These are phyloP conservation scores for Pugionium cornutum DNA, from an alignment of 345 rosid genomes.

Conservation along the genomic window DNA sequence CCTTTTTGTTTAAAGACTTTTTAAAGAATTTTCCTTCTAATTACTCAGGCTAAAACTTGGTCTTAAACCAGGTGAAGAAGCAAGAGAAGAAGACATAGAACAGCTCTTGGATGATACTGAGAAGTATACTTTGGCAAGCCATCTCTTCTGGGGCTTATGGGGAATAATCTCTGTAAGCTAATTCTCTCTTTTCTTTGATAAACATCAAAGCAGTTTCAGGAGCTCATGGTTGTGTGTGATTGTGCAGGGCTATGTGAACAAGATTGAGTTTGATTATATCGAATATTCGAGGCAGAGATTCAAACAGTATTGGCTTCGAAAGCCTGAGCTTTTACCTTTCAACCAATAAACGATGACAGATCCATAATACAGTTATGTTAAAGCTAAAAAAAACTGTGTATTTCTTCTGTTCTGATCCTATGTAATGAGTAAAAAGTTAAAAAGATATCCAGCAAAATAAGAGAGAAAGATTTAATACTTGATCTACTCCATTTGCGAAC, in stretches of 20 bases:
- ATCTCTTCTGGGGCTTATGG: constrained; percentile 84
- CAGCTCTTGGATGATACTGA: constrained; percentile 53
- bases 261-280: constrained; percentile 50
- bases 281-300: constrained; percentile 63
- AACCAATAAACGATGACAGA: constrained; percentile 12
- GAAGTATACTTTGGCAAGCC: constrained; percentile 72
- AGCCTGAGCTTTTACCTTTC: constrained; percentile 36
- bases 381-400: constrained; percentile 14
- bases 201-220: neutral
- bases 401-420: constrained; percentile 5
- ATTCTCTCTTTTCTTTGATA: neutral
- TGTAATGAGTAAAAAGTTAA: constrained; percentile 19
- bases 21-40: neutral
- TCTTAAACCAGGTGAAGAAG: constrained; percentile 41
- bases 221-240: constrained; percentile 12
- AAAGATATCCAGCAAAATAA: neutral
- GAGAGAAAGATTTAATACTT: neutral
- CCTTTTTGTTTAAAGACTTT: neutral
- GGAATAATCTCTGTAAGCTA: constrained; percentile 51
- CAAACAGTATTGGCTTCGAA: constrained; percentile 53
- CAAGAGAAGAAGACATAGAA: constrained; percentile 51
- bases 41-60: neutral
- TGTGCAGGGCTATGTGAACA: constrained; percentile 51
- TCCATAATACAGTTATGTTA: constrained; percentile 5
- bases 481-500: neutral